Evolutionary conservation across 2,329 filamentous ascomycete species (phyloP), one percentile per base, ranked within the genome.

Genomic region (Paraphaeosphaeria sporulosa): DNA sequence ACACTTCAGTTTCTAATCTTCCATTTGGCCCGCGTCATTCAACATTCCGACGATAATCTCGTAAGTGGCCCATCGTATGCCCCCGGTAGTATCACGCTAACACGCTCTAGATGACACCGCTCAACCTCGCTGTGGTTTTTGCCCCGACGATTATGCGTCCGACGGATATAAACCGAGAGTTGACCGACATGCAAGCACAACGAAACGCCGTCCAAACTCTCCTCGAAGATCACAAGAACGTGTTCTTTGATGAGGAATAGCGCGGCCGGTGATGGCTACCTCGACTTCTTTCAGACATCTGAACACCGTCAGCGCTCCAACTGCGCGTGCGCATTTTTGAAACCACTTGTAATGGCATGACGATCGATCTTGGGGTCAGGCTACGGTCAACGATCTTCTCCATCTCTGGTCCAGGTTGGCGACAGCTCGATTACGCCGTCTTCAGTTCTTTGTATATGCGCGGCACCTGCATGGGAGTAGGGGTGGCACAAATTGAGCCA

Each of bases 101-200:
- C 44, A 42, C 25, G 1, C 30, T 9, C 9, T 40, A 92, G 88
- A 99, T 99, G 95, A 97, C 93, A 25, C 92, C 94, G 58, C 92
- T 96, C 80, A 99, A 99, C 75, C 82, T 98, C 62, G 93, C 95
- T 3, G 95, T 99, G 44, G 95, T 99, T 40, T 99, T 99, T 76
- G 95, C 95, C 9, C 95, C 95, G 8, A 99, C 95, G 0, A 96
- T 99, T 69, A 96, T 99, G 92, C 88, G 94, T 68, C 93, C 96
- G 58, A 85, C 89, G 74, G 94, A 90, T 71, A 86, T 98, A 62
- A 93, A 96, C 77, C 89, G 93, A 62, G 95, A 99, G 78, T 96
- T 99, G 89, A 94, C 90, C 32, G 95, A 99, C 76, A 96, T 97
- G 84, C 91, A 95, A 75, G 87, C 90, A 69, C 97, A 98, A 85